Evolutionary conservation across 2,329 filamentous ascomycete species (phyloP).

Genomic region (Aureobasidium sp.): DNA sequence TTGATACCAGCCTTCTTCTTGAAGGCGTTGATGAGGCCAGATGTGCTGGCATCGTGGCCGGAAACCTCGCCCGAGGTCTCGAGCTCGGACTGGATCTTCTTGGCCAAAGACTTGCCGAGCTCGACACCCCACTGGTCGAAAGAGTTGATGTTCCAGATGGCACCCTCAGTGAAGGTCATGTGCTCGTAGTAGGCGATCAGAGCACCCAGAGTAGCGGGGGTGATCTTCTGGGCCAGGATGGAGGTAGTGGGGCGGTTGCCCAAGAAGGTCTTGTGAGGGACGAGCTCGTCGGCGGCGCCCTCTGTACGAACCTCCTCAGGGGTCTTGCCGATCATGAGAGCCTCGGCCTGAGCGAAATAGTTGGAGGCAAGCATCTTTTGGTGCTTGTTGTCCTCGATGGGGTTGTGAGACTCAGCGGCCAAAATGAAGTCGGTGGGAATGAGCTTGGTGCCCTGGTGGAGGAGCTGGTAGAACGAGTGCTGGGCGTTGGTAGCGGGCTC

Average conservation of each 20-base stretch:
- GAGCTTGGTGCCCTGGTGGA: slow-evolving; percentile 98
- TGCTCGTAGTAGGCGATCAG: slow-evolving; percentile 99
- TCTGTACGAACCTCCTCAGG: slow-evolving; percentile 72
- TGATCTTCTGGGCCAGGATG: slow-evolving; percentile 89
- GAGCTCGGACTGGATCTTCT: slow-evolving; percentile 62
- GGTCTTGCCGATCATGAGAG: slow-evolving; percentile 85
- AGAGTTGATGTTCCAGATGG: slow-evolving; percentile 98
- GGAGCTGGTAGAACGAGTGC: slow-evolving; percentile 99
- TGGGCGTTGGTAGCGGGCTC: slow-evolving; percentile 98
- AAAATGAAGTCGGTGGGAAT: slow-evolving; percentile 98
- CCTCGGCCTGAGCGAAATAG: slow-evolving; percentile 84
- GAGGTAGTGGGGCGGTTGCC: slow-evolving; percentile 96
- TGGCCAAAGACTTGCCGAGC: slow-evolving; percentile 91
- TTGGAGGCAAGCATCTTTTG: slow-evolving; percentile 94
- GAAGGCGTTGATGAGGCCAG: slow-evolving; percentile 83
- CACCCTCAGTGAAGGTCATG: slow-evolving; percentile 93
- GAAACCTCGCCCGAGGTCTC: slow-evolving; percentile 65
- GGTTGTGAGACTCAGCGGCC: slow-evolving; percentile 94
- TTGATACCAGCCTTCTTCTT: slow-evolving; percentile 61
- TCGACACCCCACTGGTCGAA: slow-evolving; percentile 99
- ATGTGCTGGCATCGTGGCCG: slow-evolving; percentile 81
- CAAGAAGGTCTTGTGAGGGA: slow-evolving; percentile 98
- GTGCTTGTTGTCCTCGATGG: slow-evolving; percentile 83
- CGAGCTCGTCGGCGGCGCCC: slow-evolving; percentile 64
- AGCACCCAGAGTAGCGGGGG: slow-evolving; percentile 85